phyloP scores from a whole-genome alignment of 805 yeast genomes.

The Lipomyces orientalis region DNA sequence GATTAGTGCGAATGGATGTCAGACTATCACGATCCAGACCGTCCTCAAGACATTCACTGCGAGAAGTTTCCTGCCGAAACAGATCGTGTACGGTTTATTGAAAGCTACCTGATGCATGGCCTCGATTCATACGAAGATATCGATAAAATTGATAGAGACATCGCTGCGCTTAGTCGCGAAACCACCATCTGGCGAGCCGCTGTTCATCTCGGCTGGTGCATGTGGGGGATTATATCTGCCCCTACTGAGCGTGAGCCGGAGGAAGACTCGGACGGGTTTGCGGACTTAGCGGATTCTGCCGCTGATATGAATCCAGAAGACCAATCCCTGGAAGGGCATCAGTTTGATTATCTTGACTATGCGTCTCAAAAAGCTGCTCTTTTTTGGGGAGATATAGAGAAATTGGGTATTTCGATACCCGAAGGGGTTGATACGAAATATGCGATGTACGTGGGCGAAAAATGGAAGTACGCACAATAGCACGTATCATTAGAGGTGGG shows the following conservation, averaged over 20 bases:
- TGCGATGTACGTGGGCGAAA: constrained; percentile 16
- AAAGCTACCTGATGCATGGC: constrained; percentile 71
- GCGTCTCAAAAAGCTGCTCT: constrained; percentile 74
- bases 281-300: constrained; percentile 34
- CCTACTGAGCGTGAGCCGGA: constrained; percentile 42
- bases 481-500: background rate
- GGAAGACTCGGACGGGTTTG: constrained; percentile 41
- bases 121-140: constrained; percentile 44
- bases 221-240: constrained; percentile 91
- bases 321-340: constrained; percentile 56
- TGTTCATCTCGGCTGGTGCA: constrained; percentile 78
- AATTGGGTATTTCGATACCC: constrained; percentile 54
- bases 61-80: constrained; percentile 68
- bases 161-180: constrained; percentile 65
- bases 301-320: constrained; percentile 43
- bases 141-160: constrained; percentile 50
- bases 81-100: constrained; percentile 72
- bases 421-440: constrained; percentile 16
- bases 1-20: constrained; percentile 88
- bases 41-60: constrained; percentile 60
- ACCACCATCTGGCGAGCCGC: constrained; percentile 79
- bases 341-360: constrained; percentile 79
- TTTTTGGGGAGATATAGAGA: constrained; percentile 74
- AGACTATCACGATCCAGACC: constrained; percentile 73
- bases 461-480: background rate